Conservation (phyloP, 2,329 filamentous ascomycete species). For the Cytospora leucostoma region DNA sequence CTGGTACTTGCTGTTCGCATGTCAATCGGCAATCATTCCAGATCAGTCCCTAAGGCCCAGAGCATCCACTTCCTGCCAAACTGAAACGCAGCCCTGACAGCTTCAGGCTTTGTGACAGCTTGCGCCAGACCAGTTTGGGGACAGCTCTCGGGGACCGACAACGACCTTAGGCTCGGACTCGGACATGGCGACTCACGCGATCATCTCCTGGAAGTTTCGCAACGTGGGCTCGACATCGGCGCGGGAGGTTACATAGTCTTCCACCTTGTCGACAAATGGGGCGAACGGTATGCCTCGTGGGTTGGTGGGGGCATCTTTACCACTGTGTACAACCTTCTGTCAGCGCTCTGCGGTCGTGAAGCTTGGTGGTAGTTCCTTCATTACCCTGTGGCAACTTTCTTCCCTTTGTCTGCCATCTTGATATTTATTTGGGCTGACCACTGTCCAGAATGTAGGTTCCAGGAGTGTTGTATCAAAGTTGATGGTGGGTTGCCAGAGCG, state of each 20-base stretch:
- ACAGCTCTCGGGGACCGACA: neutral
- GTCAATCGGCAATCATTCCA: conserved; percentile 6
- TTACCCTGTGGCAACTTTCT: conserved; percentile 41
- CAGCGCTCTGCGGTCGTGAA: conserved; percentile 1
- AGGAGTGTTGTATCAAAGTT: neutral
- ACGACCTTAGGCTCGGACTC: neutral
- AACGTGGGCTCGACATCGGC: conserved; percentile 79
- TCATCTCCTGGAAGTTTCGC: conserved; percentile 89
- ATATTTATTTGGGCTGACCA: neutral
- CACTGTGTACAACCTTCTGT: conserved; percentile 28
- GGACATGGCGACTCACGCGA: conserved; percentile 63
- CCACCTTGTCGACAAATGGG: conserved; percentile 84
- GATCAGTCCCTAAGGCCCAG: neutral
- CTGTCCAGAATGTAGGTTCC: neutral
- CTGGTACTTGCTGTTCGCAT: conserved; percentile 81
- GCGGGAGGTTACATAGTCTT: conserved; percentile 80
- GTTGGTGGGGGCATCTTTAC: conserved; percentile 65
- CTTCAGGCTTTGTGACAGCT: neutral
- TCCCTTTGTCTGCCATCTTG: conserved; percentile 45
- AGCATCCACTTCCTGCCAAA: neutral
- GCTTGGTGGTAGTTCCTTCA: conserved; percentile 7
- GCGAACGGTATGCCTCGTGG: conserved; percentile 81
- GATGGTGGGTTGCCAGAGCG: neutral
- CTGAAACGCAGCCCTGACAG: neutral
- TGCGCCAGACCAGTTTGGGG: neutral